phyloP scores from a whole-genome alignment of 2,329 filamentous ascomycete genomes.

The Penicillium sp. region DNA sequence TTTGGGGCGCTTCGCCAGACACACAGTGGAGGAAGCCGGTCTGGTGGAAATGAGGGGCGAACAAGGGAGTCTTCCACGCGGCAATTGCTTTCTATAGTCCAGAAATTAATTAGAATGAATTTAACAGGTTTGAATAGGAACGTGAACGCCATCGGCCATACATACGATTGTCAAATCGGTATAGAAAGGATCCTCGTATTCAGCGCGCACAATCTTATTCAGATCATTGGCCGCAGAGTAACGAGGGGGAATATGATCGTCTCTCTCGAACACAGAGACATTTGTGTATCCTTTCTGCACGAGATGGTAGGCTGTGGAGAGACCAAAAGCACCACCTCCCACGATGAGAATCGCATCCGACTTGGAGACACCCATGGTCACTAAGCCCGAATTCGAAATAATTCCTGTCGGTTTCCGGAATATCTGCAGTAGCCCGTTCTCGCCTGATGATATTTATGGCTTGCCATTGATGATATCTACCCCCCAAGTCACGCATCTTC shows the following conservation, averaged over 20 bases:
- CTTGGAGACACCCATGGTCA: constrained; percentile 29
- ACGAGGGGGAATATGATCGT: constrained; percentile 54
- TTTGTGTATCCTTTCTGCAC: constrained; percentile 52
- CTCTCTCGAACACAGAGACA: constrained; percentile 57
- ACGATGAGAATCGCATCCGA: constrained; percentile 42
- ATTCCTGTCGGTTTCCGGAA: background rate
- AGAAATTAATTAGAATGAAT: background rate
- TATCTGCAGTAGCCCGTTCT: background rate
- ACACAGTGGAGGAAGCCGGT: constrained; percentile 60
- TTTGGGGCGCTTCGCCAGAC: constrained; percentile 55
- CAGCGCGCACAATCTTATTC: constrained; percentile 66
- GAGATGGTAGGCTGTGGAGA: constrained; percentile 58
- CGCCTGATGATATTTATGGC: constrained; percentile 2
- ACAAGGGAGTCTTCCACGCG: constrained; percentile 61
- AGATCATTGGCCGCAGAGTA: constrained; percentile 65
- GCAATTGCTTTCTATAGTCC: constrained; percentile 56
- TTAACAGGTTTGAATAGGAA: background rate
- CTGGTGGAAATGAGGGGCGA: constrained; percentile 60
- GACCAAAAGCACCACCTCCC: constrained; percentile 58
- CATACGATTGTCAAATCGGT: constrained; percentile 60
- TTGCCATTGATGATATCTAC: constrained; percentile 20
- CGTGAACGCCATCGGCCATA: background rate
- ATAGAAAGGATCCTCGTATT: constrained; percentile 65
- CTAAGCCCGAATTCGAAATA: constrained; percentile 5
- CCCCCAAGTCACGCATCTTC: constrained; percentile 12